These are phyloP conservation scores for Stromatinia cepivora DNA, from an alignment of 2,329 filamentous ascomycete species.

Conservation along the genomic window DNA sequence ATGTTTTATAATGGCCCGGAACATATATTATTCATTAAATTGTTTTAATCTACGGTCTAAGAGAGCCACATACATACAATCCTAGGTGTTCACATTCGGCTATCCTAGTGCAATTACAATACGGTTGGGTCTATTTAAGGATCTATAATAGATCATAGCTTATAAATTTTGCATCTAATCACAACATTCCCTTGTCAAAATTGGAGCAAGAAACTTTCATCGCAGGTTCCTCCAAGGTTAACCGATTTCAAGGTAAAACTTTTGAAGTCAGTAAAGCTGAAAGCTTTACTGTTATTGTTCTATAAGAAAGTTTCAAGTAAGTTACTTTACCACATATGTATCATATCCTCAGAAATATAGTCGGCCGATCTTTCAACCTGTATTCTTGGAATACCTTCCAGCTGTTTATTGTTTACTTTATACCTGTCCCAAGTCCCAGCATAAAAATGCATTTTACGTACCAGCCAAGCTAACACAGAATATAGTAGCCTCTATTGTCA, in stretches of 20 bases:
- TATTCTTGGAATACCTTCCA: fast-evolving
- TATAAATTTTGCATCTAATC: not conserved
- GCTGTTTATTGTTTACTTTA: not conserved
- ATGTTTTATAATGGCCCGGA: no score
- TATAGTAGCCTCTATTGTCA: not conserved
- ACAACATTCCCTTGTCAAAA: not conserved
- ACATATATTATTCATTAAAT: no score
- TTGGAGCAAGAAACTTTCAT: no score
- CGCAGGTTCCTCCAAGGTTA: fast-evolving
- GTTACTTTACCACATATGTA: not conserved
- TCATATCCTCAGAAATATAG: not conserved
- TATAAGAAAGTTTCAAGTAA: not conserved
- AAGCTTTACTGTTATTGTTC: no score
- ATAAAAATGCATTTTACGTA: fast-evolving
- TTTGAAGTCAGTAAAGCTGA: not conserved
- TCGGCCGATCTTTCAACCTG: not conserved
- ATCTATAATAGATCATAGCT: not conserved
- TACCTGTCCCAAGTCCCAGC: not conserved
- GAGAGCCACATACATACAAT: no score
- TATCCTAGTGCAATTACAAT: not conserved
- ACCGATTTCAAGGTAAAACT: fast-evolving
- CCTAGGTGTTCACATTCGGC: not conserved
- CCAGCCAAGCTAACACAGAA: not conserved
- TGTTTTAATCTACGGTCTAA: no score
- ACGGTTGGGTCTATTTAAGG: not conserved